Conservation (phyloP, 83 land plant genomes). For the Larix sibirica region DNA sequence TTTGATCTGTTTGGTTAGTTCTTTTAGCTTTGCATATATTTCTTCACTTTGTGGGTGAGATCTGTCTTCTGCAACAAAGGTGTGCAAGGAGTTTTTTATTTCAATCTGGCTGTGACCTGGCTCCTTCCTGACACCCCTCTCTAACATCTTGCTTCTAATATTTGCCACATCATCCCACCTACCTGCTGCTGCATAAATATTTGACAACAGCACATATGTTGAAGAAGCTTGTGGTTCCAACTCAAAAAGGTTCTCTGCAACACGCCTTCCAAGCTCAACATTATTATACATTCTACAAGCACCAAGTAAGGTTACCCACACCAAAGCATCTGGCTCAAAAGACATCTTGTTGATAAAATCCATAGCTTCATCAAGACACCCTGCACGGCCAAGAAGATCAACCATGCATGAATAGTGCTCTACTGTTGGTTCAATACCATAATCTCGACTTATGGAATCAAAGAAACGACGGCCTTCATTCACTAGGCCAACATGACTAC, state of each 20-base stretch:
- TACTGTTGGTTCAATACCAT: neutral
- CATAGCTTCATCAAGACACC: neutral
- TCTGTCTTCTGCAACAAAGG: neutral
- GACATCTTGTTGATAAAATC: neutral
- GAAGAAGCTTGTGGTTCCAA: neutral
- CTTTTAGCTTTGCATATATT: neutral
- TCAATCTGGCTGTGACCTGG: neutral
- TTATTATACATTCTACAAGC: neutral
- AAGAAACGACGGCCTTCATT: neutral
- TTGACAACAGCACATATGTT: neutral
- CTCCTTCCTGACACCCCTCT: neutral
- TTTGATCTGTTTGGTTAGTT: neutral
- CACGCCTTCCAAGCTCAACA: neutral
- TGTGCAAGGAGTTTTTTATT: neutral
- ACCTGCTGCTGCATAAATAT: neutral
- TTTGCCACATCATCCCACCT: neutral
- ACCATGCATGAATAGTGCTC: neutral
- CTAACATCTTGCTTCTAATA: neutral
- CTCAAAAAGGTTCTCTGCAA: neutral
- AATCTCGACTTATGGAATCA: neutral
- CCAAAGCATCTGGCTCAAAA: neutral
- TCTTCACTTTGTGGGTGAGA: neutral
- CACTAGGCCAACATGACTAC: neutral
- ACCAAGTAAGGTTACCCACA: neutral
- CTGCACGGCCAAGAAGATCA: conserved; percentile 3